Percentiles rank a stretch among this genome's conserved stretches.
Evolutionary conservation across 148 eudicot species (phyloP).

Genomic region (Talinum fruticosum): DNA sequence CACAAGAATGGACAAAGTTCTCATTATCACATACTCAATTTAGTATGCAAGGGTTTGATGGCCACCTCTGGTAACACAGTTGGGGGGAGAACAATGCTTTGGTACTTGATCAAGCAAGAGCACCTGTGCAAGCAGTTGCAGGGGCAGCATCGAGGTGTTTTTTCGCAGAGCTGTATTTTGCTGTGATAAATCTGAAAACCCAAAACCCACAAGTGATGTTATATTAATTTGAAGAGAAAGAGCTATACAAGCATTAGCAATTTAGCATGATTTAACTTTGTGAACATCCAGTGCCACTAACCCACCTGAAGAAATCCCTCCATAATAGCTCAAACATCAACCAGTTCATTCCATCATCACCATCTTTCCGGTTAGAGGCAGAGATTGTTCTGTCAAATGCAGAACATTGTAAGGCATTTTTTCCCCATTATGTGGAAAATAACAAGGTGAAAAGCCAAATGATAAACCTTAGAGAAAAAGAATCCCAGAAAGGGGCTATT

Average conservation of each 20-base stretch:
- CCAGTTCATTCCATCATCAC: conserved; percentile 87
- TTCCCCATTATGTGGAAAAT: neutral
- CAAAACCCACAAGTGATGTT: neutral
- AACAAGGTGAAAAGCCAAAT: too few relatives aligned
- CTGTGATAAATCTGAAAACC: conserved; percentile 75
- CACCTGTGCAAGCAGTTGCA: conserved; percentile 77
- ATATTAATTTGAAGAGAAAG: neutral
- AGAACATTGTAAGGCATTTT: conserved; percentile 2
- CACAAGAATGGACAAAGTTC: neutral
- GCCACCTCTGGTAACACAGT: neutral
- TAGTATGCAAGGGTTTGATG: neutral
- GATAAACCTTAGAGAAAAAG: neutral
- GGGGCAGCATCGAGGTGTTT: conserved; percentile 59
- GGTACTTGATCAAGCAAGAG: conserved; percentile 44
- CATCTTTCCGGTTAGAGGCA: conserved; percentile 64
- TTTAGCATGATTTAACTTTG: neutral
- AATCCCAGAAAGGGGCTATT: neutral
- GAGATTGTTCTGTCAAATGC: conserved; percentile 63
- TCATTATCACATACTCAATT: neutral
- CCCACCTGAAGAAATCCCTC: conserved; percentile 99
- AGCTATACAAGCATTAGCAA: neutral
- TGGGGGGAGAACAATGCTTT: neutral
- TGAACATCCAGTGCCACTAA: conserved; percentile 2
- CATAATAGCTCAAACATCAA: conserved; percentile 88
- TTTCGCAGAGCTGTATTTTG: conserved; percentile 71